phyloP scores from a whole-genome alignment of 2,329 filamentous ascomycete genomes.

The Fusarium albosuccineum region DNA sequence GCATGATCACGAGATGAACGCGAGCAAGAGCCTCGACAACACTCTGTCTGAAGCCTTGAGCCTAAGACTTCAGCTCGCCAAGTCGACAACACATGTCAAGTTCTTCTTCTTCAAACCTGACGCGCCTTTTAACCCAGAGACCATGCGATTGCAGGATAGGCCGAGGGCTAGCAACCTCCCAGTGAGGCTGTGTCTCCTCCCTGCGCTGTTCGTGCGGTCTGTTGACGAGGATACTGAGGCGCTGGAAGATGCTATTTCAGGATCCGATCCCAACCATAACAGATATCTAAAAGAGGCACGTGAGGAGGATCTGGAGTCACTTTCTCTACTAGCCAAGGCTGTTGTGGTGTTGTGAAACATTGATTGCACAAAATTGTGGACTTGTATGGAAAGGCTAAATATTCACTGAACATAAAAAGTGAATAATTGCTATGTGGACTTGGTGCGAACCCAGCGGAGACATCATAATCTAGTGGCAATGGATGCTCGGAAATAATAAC shows the following conservation, averaged over 20 bases:
- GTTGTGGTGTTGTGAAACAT: conserved; percentile 5
- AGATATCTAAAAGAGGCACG: not conserved
- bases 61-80: not conserved
- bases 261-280: not conserved
- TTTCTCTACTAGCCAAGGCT: not conserved
- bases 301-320: not conserved
- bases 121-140: not conserved
- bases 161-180: fast-evolving
- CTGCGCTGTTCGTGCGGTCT: not conserved
- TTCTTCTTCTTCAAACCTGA: not conserved
- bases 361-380: not conserved
- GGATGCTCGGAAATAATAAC: no score
- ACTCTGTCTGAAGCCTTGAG: not conserved
- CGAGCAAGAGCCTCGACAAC: not conserved
- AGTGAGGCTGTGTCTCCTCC: conserved; percentile 8
- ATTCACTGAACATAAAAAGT: not conserved
- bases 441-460: no score
- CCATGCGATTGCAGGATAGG: not conserved
- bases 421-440: no score
- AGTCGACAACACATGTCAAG: not conserved
- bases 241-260: not conserved
- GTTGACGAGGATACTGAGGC: not conserved
- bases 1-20: not conserved
- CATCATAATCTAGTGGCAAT: no score
- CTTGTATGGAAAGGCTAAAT: not conserved